A percentile compares a stretch with the other conserved stretches of the same genome.
These are phyloP conservation scores for Solanum chmielewskii DNA, from an alignment of 257 asterid species.

Conservation along the genomic window DNA sequence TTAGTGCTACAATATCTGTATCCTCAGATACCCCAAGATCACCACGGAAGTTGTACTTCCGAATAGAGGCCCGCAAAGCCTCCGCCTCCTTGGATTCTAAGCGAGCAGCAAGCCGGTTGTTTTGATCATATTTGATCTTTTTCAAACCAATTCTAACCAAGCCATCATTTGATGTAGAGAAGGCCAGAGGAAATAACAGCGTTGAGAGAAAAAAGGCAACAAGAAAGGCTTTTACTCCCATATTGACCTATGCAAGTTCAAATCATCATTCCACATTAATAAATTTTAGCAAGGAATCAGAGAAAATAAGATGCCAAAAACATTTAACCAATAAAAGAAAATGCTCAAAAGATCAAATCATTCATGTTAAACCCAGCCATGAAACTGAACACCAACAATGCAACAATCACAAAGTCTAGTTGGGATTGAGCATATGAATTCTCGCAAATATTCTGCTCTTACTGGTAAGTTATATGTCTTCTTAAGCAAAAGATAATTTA, in stretches of 20 bases:
- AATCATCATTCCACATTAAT: neutral
- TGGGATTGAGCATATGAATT: neutral
- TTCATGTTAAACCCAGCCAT: neutral
- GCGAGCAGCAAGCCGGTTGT: constrained; percentile 41
- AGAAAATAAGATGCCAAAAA: neutral
- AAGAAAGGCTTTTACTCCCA: constrained; percentile 32
- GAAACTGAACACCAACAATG: neutral
- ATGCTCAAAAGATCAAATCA: neutral
- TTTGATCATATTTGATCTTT: constrained; percentile 44
- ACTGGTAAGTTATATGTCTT: neutral
- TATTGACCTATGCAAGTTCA: constrained; percentile 27
- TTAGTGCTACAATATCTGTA: constrained; percentile 63
- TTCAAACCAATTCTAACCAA: constrained; percentile 50
- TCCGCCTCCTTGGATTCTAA: constrained; percentile 38
- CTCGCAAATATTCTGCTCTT: neutral
- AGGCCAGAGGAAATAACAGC: constrained; percentile 27
- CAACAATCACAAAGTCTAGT: neutral
- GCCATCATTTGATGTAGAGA: constrained; percentile 42
- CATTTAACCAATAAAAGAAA: neutral
- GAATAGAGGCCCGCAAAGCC: constrained; percentile 41
- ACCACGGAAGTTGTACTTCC: constrained; percentile 47
- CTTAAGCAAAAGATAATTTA: neutral
- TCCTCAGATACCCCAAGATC: constrained; percentile 43
- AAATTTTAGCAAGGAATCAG: neutral
- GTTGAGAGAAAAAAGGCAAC: constrained; percentile 25